Evolutionary conservation across 2,329 filamentous ascomycete species (phyloP), one percentile per base, ranked within the genome.

Genomic region (Pyricularia sp.): DNA sequence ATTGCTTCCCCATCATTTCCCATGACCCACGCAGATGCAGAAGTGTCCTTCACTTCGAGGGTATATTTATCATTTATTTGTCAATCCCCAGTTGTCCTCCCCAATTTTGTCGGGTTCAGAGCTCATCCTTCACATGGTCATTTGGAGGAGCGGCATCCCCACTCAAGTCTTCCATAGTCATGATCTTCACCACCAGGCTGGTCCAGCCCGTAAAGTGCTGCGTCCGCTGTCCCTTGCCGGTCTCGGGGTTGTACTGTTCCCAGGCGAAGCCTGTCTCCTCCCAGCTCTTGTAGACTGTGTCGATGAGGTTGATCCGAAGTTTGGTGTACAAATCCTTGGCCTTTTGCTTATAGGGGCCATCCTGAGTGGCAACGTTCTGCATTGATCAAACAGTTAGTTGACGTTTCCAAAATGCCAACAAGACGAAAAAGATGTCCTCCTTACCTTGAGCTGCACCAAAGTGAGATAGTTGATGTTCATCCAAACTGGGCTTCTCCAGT

Each of bases 191-290:
- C 62, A 97, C 90, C 76, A 97, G 79, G 74, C 91, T 96, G n/a
- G 94, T 99, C 94, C 94, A 99, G 63, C 94, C 94, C 0, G 94
- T 97, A 74, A 99, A 99, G 76, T 97, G 93, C 80, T 97, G 92
- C 5, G 93, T 97, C 57, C 94, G 84, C 80, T 97, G 93, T n/a
- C 94, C 94, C 64, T 84, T 84, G 60, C 94, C 94, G 3, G 91
- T 96, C 71, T 96, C 91, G 0, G 93, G 91, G 74, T 96, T 91
- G 76, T 97, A 99, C 78, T 99, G 94, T 77, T 99, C 94, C 93
- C 93, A 99, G 0, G 93, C 94, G 74, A 97, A 97, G 22, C 93
- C 93, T 0, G 94, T 97, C 72, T 90, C 85, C 73, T 88, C 81
- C 93, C 93, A 99, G 74, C 87, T 88, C 66, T 87, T 84, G 78